These are phyloP conservation scores for Plantago rigida DNA, from an alignment of 305 asterid species.

Conservation along the genomic window DNA sequence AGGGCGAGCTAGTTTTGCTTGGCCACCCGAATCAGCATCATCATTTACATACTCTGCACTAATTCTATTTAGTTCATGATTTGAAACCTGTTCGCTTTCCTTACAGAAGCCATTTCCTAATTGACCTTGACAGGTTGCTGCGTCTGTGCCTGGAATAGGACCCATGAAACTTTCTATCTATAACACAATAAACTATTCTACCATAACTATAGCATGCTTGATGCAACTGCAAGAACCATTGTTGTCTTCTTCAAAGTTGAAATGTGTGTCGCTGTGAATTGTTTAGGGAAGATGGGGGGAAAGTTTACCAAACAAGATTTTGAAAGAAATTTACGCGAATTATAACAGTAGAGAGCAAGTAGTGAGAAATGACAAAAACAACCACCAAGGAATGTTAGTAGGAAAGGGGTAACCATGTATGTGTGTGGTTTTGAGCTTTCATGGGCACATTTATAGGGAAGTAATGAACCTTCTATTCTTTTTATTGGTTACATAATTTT, in stretches of 20 bases:
- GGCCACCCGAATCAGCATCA: conserved; percentile 21
- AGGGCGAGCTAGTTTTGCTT: conserved; percentile 55
- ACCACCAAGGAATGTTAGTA: conserved; percentile 41
- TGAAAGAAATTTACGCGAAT: neutral
- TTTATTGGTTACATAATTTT: neutral
- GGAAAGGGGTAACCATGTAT: conserved; percentile 39
- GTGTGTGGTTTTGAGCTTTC: conserved; percentile 36
- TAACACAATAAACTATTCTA: conserved; percentile 10
- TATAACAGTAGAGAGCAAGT: conserved; percentile 1
- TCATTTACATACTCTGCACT: conserved; percentile 33
- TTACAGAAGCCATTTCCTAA: conserved; percentile 39
- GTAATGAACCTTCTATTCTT: neutral
- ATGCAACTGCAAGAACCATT: conserved; percentile 22
- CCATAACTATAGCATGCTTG: conserved; percentile 9
- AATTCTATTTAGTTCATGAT: conserved; percentile 29
- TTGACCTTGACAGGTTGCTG: conserved; percentile 33
- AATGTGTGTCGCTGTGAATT: neutral
- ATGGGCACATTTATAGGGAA: conserved; percentile 42
- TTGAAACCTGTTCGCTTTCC: conserved; percentile 34
- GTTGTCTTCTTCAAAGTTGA: conserved; percentile 10
- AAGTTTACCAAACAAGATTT: neutral
- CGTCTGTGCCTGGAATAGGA: conserved; percentile 35
- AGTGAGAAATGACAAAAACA: conserved; percentile 14
- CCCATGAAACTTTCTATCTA: conserved; percentile 36
- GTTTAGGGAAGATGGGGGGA: neutral